Evolutionary conservation across 1,284 basidiomycete species (phyloP).

Genomic region (Pterulicium gracile): DNA sequence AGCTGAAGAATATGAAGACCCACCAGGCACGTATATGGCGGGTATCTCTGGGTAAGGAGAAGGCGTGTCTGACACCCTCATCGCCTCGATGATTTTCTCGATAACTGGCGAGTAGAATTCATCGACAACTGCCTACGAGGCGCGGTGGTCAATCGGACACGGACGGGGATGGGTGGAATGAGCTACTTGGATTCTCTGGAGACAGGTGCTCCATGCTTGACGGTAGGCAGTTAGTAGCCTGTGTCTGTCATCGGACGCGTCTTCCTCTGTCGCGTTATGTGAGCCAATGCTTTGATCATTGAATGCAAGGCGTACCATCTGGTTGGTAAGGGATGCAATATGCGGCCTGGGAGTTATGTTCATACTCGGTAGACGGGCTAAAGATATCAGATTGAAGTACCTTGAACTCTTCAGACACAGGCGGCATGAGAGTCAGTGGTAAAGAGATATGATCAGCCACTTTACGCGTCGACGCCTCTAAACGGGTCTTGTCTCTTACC

Average conservation of each 20-base stretch:
- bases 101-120: neutral
- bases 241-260: neutral
- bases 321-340: too few species aligned
- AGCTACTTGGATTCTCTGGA: neutral
- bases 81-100: neutral
- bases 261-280: neutral
- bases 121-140: neutral
- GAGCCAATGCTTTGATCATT: too few species aligned
- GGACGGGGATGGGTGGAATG: neutral
- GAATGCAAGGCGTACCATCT: too few species aligned
- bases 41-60: neutral
- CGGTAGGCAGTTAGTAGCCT: neutral
- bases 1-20: neutral
- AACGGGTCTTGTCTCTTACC: constrained; percentile 7
- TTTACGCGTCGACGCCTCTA: neutral
- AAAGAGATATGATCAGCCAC: neutral
- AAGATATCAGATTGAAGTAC: too few species aligned
- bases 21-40: neutral
- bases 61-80: neutral
- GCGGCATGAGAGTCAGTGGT: too few species aligned
- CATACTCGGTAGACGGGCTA: too few species aligned
- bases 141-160: neutral
- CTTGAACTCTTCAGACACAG: too few species aligned
- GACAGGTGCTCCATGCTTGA: neutral
- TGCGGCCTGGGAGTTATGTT: too few species aligned